These are phyloP conservation scores for Sclerotinia nivalis DNA, from an alignment of 2,329 filamentous ascomycete genomes.

Conservation along the genomic window DNA sequence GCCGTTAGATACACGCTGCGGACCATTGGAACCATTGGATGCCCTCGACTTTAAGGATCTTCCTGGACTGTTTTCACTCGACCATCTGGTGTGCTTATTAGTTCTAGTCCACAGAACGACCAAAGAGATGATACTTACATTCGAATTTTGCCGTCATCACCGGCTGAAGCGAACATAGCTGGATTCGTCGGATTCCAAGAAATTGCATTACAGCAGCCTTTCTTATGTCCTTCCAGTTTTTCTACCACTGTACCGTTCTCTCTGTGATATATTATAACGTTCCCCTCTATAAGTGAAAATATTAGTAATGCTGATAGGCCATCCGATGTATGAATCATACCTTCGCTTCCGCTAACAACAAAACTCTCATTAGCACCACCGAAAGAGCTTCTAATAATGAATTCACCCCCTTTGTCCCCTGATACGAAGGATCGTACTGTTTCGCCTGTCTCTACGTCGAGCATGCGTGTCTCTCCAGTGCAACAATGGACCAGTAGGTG, in stretches of 20 bases:
- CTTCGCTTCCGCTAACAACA: constrained; percentile 87
- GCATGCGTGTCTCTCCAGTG: constrained; percentile 73
- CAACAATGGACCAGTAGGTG: constrained; percentile 80
- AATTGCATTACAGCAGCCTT: constrained; percentile 80
- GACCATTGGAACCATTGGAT: constrained; percentile 28
- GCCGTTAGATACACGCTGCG: constrained; percentile 30
- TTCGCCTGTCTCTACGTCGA: constrained; percentile 73
- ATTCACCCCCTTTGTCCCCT: constrained; percentile 74
- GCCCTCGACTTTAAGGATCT: constrained; percentile 21
- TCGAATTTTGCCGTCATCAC: constrained; percentile 81
- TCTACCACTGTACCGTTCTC: constrained; percentile 75
- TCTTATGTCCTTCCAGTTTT: constrained; percentile 70
- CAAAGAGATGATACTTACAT: constrained; percentile 63
- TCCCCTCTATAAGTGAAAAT: constrained; percentile 50
- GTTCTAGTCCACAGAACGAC: background rate
- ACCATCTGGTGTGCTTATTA: constrained; percentile 32
- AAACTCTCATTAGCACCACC: constrained; percentile 92
- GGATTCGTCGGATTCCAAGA: constrained; percentile 85
- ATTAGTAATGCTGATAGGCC: constrained; percentile 9
- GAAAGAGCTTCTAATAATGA: constrained; percentile 78
- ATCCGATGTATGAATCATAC: constrained; percentile 49
- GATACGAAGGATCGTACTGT: constrained; percentile 68
- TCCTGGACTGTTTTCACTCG: constrained; percentile 29
- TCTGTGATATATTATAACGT: constrained; percentile 89
- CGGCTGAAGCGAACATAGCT: constrained; percentile 84